phyloP scores from a whole-genome alignment of 2,329 filamentous ascomycete species.

The Thelonectria discophora region DNA sequence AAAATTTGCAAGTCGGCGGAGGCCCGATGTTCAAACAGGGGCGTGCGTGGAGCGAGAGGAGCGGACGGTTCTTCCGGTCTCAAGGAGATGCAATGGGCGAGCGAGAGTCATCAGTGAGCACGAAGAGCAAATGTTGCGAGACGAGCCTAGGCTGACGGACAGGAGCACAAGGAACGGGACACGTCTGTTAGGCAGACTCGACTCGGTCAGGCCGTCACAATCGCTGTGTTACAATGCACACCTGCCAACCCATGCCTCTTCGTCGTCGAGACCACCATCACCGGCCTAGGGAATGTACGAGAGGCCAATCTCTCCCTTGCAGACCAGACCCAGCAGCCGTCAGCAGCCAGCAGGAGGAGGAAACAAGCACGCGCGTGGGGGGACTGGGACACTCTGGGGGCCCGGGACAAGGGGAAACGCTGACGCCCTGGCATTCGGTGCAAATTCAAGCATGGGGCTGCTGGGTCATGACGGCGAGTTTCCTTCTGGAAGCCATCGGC shows the following conservation, averaged over 20 bases:
- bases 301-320: conserved; percentile 6
- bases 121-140: conserved; percentile 3
- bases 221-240: conserved; percentile 5
- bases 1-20: conserved; percentile 16
- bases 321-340: conserved; percentile 1
- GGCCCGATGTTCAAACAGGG: conserved; percentile 8
- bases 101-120: conserved; percentile 7
- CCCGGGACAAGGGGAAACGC: conserved; percentile 9
- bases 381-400: neutral
- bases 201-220: conserved; percentile 12
- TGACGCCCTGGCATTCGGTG: conserved; percentile 14
- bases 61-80: conserved; percentile 4
- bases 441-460: conserved; percentile 27
- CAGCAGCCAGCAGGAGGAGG: conserved; percentile 7
- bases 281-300: neutral
- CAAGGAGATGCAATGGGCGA: conserved; percentile 1
- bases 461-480: conserved; percentile 22
- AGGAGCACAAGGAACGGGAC: conserved; percentile 16
- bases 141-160: conserved; percentile 9
- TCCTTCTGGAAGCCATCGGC: conserved; percentile 36
- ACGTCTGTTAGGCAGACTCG: conserved; percentile 4
- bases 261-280: neutral
- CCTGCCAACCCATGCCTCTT: neutral
- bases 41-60: conserved; percentile 4
- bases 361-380: conserved; percentile 31